Evolutionary conservation across 148 eudicot genomes (phyloP).

Genomic region (Chenopodium suecicum): DNA sequence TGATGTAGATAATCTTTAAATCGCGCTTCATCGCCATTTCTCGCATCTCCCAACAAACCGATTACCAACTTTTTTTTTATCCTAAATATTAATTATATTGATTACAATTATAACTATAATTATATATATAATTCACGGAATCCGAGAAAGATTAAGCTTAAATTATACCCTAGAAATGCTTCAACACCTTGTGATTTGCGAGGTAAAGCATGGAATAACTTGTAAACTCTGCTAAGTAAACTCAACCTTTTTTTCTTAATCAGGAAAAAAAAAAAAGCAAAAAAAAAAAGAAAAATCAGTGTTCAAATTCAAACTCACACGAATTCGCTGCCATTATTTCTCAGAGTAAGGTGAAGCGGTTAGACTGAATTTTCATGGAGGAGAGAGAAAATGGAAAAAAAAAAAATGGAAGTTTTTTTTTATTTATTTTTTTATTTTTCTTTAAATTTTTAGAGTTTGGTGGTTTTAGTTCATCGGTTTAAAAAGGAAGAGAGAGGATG

Average conservation of each 20-base stretch:
- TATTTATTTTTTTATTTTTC: not conserved
- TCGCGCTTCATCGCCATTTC: conserved; percentile 20
- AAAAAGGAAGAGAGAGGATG: not conserved
- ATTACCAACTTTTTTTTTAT: too few relatives aligned
- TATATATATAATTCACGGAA: conserved; percentile 3
- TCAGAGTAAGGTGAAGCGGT: conserved; percentile 19
- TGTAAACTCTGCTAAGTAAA: conserved; percentile 39
- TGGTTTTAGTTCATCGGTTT: conserved; percentile 31
- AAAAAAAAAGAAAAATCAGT: not conserved
- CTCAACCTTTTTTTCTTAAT: not conserved
- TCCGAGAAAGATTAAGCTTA: conserved; percentile 20
- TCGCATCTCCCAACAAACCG: not conserved
- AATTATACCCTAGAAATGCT: conserved; percentile 13
- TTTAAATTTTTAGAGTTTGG: conserved; percentile 23
- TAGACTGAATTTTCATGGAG: conserved; percentile 23
- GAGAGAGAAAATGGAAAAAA: not conserved
- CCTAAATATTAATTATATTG: too few relatives aligned
- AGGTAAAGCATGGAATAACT: conserved; percentile 49
- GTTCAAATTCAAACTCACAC: conserved; percentile 16
- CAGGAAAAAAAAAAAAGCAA: too few relatives aligned
- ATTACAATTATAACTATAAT: too few relatives aligned
- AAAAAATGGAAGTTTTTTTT: not conserved
- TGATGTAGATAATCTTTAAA: not conserved
- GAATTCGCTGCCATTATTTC: conserved; percentile 23
- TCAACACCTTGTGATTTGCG: conserved; percentile 21